Evolutionary conservation across 257 asterid species (phyloP).

Genomic region (Solanum habrochaites): DNA sequence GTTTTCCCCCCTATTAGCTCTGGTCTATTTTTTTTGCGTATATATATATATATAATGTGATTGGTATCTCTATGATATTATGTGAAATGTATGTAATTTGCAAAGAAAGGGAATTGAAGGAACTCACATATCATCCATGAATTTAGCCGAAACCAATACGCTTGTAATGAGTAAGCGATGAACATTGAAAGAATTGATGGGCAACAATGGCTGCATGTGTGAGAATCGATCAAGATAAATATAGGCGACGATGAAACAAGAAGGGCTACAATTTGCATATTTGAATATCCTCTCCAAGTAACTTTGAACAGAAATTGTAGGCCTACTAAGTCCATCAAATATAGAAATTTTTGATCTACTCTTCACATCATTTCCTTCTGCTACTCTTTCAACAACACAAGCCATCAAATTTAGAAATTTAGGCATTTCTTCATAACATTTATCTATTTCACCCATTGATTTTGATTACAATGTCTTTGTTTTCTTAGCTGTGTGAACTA

Average conservation of each 20-base stretch:
- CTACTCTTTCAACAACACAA: slow-evolving; percentile 26
- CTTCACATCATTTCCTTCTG: slow-evolving; percentile 32
- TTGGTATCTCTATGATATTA: neutral
- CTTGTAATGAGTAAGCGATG: slow-evolving; percentile 68
- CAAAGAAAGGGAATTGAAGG: neutral
- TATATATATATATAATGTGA: neutral
- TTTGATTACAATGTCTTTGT: neutral
- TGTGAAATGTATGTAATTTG: neutral
- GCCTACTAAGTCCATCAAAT: slow-evolving; percentile 44
- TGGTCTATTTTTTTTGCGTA: neutral
- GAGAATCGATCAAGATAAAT: slow-evolving; percentile 61
- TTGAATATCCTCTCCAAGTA: slow-evolving; percentile 61
- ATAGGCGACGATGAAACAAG: slow-evolving; percentile 52
- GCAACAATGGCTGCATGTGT: slow-evolving; percentile 40
- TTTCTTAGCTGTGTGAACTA: neutral
- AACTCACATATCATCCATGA: slow-evolving; percentile 76
- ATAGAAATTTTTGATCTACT: slow-evolving; percentile 22
- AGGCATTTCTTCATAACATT: slow-evolving; percentile 13
- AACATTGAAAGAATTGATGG: slow-evolving; percentile 49
- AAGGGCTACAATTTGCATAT: slow-evolving; percentile 69
- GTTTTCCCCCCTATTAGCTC: neutral
- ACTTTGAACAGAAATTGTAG: slow-evolving; percentile 33
- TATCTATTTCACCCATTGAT: slow-evolving; percentile 40
- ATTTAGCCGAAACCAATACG: slow-evolving; percentile 57
- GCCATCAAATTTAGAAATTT: slow-evolving; percentile 28